A percentile compares a stretch with the other conserved stretches of the same genome.
phyloP scores from a whole-genome alignment of 2,329 filamentous ascomycete species.

The Monilinia laxa region DNA sequence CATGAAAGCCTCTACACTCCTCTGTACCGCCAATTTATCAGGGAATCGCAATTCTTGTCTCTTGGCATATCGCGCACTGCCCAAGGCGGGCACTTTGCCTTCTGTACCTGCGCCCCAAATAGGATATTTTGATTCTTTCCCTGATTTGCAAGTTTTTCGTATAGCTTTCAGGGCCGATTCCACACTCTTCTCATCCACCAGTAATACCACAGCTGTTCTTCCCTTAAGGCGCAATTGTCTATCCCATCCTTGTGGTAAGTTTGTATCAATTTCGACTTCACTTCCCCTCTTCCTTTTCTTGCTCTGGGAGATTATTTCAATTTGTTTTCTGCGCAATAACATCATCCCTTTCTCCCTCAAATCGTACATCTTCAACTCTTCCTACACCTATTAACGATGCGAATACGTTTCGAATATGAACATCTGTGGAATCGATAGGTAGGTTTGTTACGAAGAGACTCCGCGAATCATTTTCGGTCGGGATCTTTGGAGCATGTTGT shows the following conservation, averaged over 20 bases:
- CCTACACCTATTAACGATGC: conserved; percentile 71
- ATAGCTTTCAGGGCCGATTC: conserved; percentile 75
- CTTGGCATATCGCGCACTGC: conserved; percentile 54
- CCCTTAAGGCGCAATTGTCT: conserved; percentile 69
- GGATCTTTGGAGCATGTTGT: conserved; percentile 75
- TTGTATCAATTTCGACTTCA: conserved; percentile 58
- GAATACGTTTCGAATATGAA: conserved; percentile 75
- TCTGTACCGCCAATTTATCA: conserved; percentile 63
- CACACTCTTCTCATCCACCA: conserved; percentile 80
- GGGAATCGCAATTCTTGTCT: conserved; percentile 75
- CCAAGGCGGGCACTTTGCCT: conserved; percentile 50
- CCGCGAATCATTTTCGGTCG: conserved; percentile 69
- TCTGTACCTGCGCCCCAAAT: conserved; percentile 67
- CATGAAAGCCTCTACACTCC: conserved; percentile 82
- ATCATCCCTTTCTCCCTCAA: conserved; percentile 60
- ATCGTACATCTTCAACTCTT: conserved; percentile 73
- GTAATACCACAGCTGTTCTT: conserved; percentile 74
- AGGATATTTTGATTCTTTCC: conserved; percentile 57
- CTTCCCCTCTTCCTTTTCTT: conserved; percentile 53
- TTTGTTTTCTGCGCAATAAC: conserved; percentile 26
- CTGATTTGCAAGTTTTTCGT: conserved; percentile 58
- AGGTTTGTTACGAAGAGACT: conserved; percentile 91
- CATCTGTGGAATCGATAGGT: conserved; percentile 77
- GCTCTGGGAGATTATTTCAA: conserved; percentile 38
- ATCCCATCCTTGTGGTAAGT: conserved; percentile 74